Evolutionary conservation across 129 eudicot species (phyloP), one percentile per base, ranked within the genome.

Genomic region (Arctium minus): DNA sequence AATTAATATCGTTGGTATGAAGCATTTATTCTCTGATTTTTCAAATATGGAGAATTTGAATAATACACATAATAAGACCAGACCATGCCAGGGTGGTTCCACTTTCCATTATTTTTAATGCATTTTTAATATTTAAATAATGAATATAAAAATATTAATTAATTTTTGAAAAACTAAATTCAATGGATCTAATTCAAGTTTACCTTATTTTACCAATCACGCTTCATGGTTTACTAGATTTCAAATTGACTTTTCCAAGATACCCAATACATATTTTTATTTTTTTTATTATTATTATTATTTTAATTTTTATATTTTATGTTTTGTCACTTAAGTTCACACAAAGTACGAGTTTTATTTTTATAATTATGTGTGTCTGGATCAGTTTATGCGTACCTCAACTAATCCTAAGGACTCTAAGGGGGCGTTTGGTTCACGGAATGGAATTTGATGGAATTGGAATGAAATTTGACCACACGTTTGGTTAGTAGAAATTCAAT

Each of bases 1-100:
- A 18, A 22, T 37, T 79, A 65, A 38, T 65, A 38, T 3, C 27
- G 17, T 68, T 81, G 73, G 73, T 40, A 76, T 17, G 50, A 74
- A 81, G 79, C 67, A 81, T 60, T 67, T 75, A 74, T 82, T 82
- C 85, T 74, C 76, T 82, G 70, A 40, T 1, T 76, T 39, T 82
- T 31, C 36, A 65, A 62, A 65, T 64, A 44, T 35, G 71, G 85
- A 82, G 53, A 27, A 53, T 44, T 18, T 65, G 70, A 70, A 82
- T 68, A 70, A 36, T 69, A 50, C 72, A 70, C 38, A 33, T 70
- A 77, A 13, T 12, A 42, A 77, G 44, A 77, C 77, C 72, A 44
- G 32, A 11, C 27, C 39, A 76, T n/a, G 68, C 73, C 68, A 50
- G 29, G 81, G 64, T 83, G 67, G 30, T 70, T 36, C 37, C 29